Evolutionary conservation across 139 green algal species (phyloP).

Genomic region (Tetraselmis chui): DNA sequence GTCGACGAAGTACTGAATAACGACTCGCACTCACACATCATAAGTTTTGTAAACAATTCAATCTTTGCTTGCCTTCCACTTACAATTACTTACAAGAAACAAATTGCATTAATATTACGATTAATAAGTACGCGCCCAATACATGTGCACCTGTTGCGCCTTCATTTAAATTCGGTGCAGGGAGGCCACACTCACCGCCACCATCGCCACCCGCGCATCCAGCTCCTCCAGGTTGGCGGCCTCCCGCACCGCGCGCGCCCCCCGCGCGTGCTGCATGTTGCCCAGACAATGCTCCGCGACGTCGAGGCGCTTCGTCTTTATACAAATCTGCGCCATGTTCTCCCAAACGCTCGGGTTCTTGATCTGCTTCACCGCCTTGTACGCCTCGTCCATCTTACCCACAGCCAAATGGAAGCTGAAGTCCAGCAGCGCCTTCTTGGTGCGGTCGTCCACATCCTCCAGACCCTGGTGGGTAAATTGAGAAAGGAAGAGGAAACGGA

Average conservation of each 20-base stretch:
- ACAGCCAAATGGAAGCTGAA: slow-evolving; percentile 59
- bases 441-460: slow-evolving; percentile 32
- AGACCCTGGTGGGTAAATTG: slow-evolving; percentile 12
- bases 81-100: too few species aligned
- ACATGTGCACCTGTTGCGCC: background rate
- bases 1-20: too few species aligned
- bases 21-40: too few species aligned
- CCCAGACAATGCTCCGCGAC: slow-evolving; percentile 69
- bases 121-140: background rate
- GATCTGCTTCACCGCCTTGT: slow-evolving; percentile 49
- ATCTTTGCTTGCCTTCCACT: too few species aligned
- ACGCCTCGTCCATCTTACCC: slow-evolving; percentile 63
- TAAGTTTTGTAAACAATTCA: too few species aligned
- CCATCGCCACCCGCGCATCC: slow-evolving; percentile 49
- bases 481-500: too few species aligned
- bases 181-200: background rate
- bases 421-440: slow-evolving; percentile 46
- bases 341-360: slow-evolving; percentile 55
- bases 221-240: slow-evolving; percentile 39
- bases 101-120: background rate
- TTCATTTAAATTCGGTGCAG: background rate
- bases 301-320: slow-evolving; percentile 65
- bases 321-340: slow-evolving; percentile 62
- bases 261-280: slow-evolving; percentile 60
- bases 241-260: slow-evolving; percentile 49